Evolutionary conservation across 768 basidiomycete species (phyloP), one percentile per base, ranked within the genome.

Genomic region (Candolleomyces eurysporus): DNA sequence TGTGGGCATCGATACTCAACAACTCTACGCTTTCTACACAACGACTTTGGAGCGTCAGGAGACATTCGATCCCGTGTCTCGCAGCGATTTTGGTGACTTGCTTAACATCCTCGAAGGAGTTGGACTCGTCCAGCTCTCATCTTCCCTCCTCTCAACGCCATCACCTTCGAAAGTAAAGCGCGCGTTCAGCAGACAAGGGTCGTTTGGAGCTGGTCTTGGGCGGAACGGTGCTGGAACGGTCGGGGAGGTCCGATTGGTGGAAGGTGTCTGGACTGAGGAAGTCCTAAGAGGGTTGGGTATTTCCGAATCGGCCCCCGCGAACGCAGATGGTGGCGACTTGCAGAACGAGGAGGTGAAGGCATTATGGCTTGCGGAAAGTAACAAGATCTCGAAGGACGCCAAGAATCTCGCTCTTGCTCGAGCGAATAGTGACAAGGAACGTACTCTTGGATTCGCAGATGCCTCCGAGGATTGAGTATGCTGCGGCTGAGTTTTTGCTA

Each of bases 81-180:
- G 89, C 9, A 90, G 84, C 69, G 91, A 93, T 66, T 92, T 94
- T 64, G 76, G 79, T 0, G 92, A 94, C 65, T 77, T 94, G 3
- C 67, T 90, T 0, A 82, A 84, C 26, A 75, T 93, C 52, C 74
- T 94, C 42, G 92, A 94, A 73, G 90, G 88, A 4, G 80, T 83
- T 7, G 92, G 92, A 2, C 76, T 91, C 7, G 73, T 89, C 9
- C 76, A 79, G 53, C 64, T 81, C 3, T 74, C 78, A 11, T 77
- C 75, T 69, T 62, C 56, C 69, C 56, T 62, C 67, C 49, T 43
- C 17, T 48, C 60, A n/a, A 64, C 36, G 6, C 72, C 21, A 63
- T 74, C 4, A 75, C 80, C 36, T 8, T 46, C 64, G 8, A 78
- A 82, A 31, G 78, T 78, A 62, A 83, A 80, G 50, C 81, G 84